Evolutionary conservation across 129 eudicot genomes (phyloP).

Genomic region (Dittrichia graveolens): DNA sequence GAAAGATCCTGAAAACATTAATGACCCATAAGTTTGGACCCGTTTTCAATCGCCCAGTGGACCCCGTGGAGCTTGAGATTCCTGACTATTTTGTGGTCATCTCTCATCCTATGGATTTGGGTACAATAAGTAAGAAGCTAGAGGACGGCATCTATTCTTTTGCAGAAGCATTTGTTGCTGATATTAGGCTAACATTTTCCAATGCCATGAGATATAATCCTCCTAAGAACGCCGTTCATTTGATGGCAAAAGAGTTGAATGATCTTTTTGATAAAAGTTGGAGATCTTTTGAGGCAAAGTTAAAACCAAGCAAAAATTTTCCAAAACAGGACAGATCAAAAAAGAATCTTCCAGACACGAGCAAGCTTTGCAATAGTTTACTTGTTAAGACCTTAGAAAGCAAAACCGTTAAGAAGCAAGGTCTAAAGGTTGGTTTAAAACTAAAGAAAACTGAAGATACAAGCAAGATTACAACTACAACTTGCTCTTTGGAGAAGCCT

Average conservation of each 20-base stretch:
- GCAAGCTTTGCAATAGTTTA: neutral
- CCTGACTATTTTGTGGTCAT: constrained; percentile 69
- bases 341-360: constrained; percentile 14
- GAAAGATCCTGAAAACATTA: constrained; percentile 49
- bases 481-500: constrained; percentile 24
- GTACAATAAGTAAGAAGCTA: constrained; percentile 57
- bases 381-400: constrained; percentile 19
- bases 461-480: constrained; percentile 15
- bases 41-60: constrained; percentile 62
- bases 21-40: constrained; percentile 41
- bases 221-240: constrained; percentile 45
- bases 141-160: constrained; percentile 40
- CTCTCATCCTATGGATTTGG: constrained; percentile 78
- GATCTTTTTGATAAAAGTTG: constrained; percentile 43
- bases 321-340: neutral
- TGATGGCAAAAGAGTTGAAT: constrained; percentile 48
- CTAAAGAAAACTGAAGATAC: constrained; percentile 30
- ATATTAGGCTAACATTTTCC: constrained; percentile 64
- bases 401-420: constrained; percentile 21
- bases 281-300: constrained; percentile 47
- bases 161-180: constrained; percentile 64
- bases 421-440: neutral
- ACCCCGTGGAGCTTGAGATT: constrained; percentile 51
- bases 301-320: neutral
- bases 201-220: constrained; percentile 82